Base-by-base conservation (phyloP, 257 asterid species). In the Gardenia jasminoides region DNA sequence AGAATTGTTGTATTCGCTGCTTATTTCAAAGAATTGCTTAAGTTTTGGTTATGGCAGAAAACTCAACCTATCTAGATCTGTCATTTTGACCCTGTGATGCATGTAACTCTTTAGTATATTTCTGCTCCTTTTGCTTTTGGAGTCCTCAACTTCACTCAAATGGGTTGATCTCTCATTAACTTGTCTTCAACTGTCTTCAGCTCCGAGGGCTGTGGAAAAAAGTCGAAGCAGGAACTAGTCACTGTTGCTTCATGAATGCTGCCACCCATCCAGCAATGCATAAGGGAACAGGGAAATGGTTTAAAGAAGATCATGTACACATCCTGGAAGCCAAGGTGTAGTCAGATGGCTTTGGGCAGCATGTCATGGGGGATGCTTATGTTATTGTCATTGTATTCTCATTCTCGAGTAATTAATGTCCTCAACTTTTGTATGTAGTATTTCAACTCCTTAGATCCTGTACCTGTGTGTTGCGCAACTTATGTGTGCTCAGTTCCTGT, bases 121-220 rank as follows among this genome's bases (percentile, higher is more conserved):
- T 43, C 3, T n/a, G n/a, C 16, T 16, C 58, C 19, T 48, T 24
- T 13, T 26, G 30, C 47, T 76, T 3, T 26, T 72, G 24, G 48
- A 74, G 9, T 33, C 10, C 31, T 12, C 16, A 33, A 54, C 24
- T 43, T 75, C 20, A 12, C 43, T 47, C 46, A 17, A 75, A 68
- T 58, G 28, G 48, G 72, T 31, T 76, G 54, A 74, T 44, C 46
- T 81, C 43, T 69, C 54, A 3, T 30, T 78, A 72, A 78, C 81
- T 41, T 39, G 1, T 52, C 36, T 76, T 70, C 74, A 43, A 62
- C 16, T 76, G 7, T 80, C 50, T 79, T 83, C 86, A 87, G 90
- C 90, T 80, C 90, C 90, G 58, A 85, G 88, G 88, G 88, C 86
- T 36, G 77, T 71, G 52, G 88, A 87, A 54, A 87, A 87, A 69